Conservation (phyloP, 176 grass and related monocot species). For the Zoysia japonica region DNA sequence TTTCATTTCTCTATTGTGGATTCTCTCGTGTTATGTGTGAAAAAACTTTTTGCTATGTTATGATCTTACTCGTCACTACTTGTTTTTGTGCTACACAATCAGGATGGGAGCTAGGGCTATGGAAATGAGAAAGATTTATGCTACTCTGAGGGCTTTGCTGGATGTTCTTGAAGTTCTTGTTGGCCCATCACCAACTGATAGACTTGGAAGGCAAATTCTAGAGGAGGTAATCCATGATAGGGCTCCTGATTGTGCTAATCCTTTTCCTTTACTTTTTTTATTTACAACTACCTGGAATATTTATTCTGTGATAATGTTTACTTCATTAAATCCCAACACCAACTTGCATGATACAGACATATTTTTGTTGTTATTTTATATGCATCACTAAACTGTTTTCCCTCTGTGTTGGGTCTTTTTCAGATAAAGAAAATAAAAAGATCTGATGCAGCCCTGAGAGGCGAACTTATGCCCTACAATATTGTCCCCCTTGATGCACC, state of each 20-base stretch:
- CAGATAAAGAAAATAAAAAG: conserved; percentile 81
- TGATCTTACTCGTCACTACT: conserved; percentile 8
- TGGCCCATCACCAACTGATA: conserved; percentile 58
- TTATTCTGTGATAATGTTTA: background rate
- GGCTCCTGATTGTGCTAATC: background rate
- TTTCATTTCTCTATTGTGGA: background rate
- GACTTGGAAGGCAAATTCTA: conserved; percentile 67
- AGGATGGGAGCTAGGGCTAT: conserved; percentile 54
- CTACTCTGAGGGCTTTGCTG: conserved; percentile 81
- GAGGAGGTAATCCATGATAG: conserved; percentile 63
- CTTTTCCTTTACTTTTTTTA: background rate
- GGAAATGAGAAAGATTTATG: conserved; percentile 91
- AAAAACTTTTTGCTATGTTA: background rate
- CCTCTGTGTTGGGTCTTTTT: background rate
- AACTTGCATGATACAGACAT: background rate
- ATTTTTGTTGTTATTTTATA: background rate
- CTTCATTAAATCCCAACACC: background rate
- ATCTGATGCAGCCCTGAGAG: conserved; percentile 73
- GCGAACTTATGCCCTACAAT: conserved; percentile 85
- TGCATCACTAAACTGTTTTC: conserved; percentile 17
- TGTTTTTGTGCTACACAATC: conserved; percentile 33
- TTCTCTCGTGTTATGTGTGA: background rate
- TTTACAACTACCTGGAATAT: background rate
- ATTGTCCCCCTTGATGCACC: conserved; percentile 89
- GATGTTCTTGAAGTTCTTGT: conserved; percentile 83